Base-by-base conservation (phyloP, 495 filamentous ascomycete species). In the Friedmanniomyces simplex region DNA sequence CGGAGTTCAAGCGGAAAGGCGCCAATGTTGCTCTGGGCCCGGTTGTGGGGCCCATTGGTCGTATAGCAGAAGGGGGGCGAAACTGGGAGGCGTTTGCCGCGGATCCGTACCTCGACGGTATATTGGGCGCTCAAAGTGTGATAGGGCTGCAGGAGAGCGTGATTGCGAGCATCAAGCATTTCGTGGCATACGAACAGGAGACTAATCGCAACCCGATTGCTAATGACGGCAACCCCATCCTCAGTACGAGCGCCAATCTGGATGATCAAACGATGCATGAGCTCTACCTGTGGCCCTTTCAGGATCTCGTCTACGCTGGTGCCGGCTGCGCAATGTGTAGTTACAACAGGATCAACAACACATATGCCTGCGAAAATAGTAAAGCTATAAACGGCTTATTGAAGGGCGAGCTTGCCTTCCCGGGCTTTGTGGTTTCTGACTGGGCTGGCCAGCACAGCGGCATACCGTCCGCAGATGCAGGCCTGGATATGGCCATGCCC, bases 401-500 rank as follows among this genome's bases (percentile, higher is more conserved):
- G 12, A 67, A 67, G 45, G 54, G 50, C 30, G 65, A 67, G 32
- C 51, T 67, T 11, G 54, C 62, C 18, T 67, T 66, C 54, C 58
- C 60, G 42, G 63, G 63, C 8, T 66, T 88, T 49, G 80, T 82
- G 50, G 79, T 86, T 74, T 80, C 79, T 3, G 88, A 91, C 65
- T 94, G 88, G 87, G 71, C 86, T 21, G 83, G 83, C 0, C 87
- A 91, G 61, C 79, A 84, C 21, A 79, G 79, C 4, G 87, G 87
- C 0, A 85, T 91, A 8, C 76, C 71, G 21, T 84, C 83, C 10
- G 83, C 87, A 1, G 71, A 90, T 26, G 81, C 87, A 13, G 88
- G 88, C 12, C 77, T 91, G 32, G 89, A 91, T 66, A 85, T 91
- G 82, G 74, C 74, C 39, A 88, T 89, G 84, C 88, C 88, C 1